A percentile compares a stretch with the other conserved stretches of the same genome.
Conservation (phyloP, 257 asterid genomes). For the Fraxinus pennsylvanica region DNA sequence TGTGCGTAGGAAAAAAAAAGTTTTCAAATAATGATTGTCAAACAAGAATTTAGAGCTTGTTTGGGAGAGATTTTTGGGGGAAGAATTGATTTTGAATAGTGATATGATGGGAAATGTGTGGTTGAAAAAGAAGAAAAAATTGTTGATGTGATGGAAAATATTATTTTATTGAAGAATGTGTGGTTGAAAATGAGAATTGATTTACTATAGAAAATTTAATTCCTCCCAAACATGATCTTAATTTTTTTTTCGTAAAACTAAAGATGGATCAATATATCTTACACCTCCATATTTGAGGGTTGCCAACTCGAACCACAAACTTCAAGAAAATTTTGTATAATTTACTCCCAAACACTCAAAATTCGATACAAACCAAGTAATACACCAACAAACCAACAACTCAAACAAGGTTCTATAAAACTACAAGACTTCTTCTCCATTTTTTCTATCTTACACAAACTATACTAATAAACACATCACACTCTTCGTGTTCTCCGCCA, state of each 20-base stretch:
- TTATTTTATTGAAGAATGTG: too few relatives aligned
- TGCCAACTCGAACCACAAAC: background rate
- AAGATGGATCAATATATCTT: fast-evolving
- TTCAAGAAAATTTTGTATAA: background rate
- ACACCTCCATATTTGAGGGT: background rate
- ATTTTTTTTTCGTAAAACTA: background rate
- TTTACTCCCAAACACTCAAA: background rate
- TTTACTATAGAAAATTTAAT: too few relatives aligned
- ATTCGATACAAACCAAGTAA: background rate
- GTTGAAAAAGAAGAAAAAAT: too few relatives aligned
- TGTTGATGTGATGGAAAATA: too few relatives aligned
- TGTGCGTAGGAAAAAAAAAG: too few relatives aligned
- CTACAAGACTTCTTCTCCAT: background rate
- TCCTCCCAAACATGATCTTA: too few relatives aligned
- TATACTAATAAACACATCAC: background rate
- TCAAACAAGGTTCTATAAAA: conserved; percentile 5
- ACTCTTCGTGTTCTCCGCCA: conserved; percentile 15
- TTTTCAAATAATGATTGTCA: too few relatives aligned
- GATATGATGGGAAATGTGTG: too few relatives aligned
- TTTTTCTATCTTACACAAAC: background rate
- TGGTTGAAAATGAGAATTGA: too few relatives aligned
- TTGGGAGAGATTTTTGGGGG: too few relatives aligned
- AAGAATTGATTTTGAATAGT: too few relatives aligned
- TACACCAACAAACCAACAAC: conserved; percentile 11
- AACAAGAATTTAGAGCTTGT: too few relatives aligned